These are phyloP conservation scores for Phlebiopsis flavidoalba DNA, from an alignment of 768 basidiomycete species.

Conservation along the genomic window DNA sequence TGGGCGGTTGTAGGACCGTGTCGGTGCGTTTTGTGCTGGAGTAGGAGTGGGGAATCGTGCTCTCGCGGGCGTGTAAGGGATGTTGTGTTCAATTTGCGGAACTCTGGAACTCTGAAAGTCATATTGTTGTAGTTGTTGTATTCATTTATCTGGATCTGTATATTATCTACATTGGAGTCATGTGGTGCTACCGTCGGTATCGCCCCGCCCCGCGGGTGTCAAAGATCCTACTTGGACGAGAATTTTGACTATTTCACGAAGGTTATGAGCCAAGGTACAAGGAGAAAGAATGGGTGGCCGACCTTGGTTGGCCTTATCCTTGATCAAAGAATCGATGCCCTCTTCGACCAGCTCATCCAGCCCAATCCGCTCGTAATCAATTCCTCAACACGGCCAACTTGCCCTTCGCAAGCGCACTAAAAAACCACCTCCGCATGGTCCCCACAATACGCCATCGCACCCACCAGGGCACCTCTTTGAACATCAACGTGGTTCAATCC, in stretches of 20 bases:
- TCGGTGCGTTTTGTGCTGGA: conserved; percentile 42
- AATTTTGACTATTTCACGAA: conserved; percentile 30
- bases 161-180: background rate
- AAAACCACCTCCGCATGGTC: conserved; percentile 28
- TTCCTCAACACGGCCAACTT: conserved; percentile 37
- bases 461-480: too few relatives aligned
- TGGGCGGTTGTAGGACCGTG: conserved; percentile 32
- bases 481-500: conserved; percentile 36
- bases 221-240: conserved; percentile 20
- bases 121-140: too few relatives aligned
- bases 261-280: background rate
- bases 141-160: background rate
- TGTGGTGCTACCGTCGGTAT: too few relatives aligned
- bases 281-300: conserved; percentile 4
- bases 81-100: too few relatives aligned
- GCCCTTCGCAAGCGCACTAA: conserved; percentile 32
- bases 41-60: conserved; percentile 36
- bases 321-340: conserved; percentile 35
- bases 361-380: conserved; percentile 37
- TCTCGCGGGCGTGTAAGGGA: conserved; percentile 14
- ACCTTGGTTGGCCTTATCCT: conserved; percentile 39
- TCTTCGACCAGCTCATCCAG: conserved; percentile 39
- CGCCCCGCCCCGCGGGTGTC: too few relatives aligned
- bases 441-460: too few relatives aligned
- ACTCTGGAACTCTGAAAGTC: background rate